Conservation (phyloP, 2,329 filamentous ascomycete genomes). For the Colletotrichum sp. region DNA sequence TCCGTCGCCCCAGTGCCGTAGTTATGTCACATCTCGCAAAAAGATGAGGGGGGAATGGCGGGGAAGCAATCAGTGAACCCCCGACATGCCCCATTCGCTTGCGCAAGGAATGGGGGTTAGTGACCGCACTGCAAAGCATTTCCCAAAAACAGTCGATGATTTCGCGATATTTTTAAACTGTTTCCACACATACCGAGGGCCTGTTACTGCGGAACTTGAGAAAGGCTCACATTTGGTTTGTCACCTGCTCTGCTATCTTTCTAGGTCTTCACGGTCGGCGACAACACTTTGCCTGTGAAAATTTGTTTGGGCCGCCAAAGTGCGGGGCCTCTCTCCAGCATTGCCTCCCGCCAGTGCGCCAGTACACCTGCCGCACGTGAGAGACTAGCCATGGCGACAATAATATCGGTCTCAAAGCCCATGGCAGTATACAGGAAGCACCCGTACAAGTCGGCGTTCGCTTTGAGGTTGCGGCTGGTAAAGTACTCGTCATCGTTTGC, state of each 20-base stretch:
- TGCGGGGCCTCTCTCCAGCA: constrained; percentile 29
- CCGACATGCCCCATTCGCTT: not conserved
- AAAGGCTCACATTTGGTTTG: too few species aligned
- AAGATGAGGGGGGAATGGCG: not conserved
- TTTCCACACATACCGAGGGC: too few species aligned
- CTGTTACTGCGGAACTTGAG: too few species aligned
- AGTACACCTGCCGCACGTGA: constrained; percentile 30
- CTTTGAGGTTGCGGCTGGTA: constrained; percentile 37
- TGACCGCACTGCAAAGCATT: not conserved
- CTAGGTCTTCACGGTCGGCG: too few species aligned
- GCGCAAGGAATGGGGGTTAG: not conserved
- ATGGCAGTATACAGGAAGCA: constrained; percentile 46
- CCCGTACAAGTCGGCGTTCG: constrained; percentile 50
- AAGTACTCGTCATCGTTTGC: constrained; percentile 42
- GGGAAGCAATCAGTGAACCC: not conserved
- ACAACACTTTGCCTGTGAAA: constrained; percentile 1
- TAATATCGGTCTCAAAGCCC: constrained; percentile 26
- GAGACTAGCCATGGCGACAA: constrained; percentile 30
- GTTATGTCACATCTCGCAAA: not conserved
- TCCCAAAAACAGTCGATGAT: not conserved
- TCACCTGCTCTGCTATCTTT: too few species aligned
- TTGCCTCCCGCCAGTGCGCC: constrained; percentile 34
- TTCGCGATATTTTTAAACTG: not conserved
- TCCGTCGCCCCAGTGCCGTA: not conserved
- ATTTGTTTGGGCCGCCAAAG: constrained; percentile 34